Conservation (phyloP, 164 flowering plant genomes). For the Magnolia changhungtana region DNA sequence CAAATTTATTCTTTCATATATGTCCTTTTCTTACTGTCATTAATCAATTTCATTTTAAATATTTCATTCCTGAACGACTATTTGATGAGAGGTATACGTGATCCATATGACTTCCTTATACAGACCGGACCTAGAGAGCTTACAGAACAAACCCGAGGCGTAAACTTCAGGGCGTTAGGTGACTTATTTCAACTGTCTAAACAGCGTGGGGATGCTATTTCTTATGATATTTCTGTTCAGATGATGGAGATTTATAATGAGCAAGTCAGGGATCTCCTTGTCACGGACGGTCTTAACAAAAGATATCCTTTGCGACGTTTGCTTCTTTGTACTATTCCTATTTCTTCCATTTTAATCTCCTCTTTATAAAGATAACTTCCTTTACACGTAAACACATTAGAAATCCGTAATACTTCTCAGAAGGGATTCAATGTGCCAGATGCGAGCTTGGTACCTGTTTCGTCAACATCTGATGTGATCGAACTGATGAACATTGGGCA, state of each 20-base stretch:
- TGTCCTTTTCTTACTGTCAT: background rate
- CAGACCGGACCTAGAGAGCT: constrained; percentile 90
- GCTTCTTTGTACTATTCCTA: background rate
- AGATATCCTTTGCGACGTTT: constrained; percentile 74
- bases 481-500: constrained; percentile 89
- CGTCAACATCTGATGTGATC: constrained; percentile 83
- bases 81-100: background rate
- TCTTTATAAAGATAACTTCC: constrained; percentile 24
- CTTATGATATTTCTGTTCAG: constrained; percentile 84
- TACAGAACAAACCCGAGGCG: constrained; percentile 82
- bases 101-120: constrained; percentile 13
- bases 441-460: constrained; percentile 81
- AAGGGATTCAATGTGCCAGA: constrained; percentile 93
- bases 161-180: constrained; percentile 83
- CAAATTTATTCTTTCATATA: background rate
- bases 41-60: background rate
- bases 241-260: constrained; percentile 99
- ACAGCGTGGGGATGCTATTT: constrained; percentile 74
- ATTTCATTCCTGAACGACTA: background rate
- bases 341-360: constrained; percentile 1
- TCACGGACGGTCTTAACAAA: constrained; percentile 66
- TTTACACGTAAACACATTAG: constrained; percentile 71
- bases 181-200: constrained; percentile 79
- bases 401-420: constrained; percentile 88
- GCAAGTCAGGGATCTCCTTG: constrained; percentile 97